A percentile compares a stretch with the other conserved stretches of the same genome.
phyloP scores from a whole-genome alignment of 371 early-diverging fungal genomes.

The Mucor plumbeus region DNA sequence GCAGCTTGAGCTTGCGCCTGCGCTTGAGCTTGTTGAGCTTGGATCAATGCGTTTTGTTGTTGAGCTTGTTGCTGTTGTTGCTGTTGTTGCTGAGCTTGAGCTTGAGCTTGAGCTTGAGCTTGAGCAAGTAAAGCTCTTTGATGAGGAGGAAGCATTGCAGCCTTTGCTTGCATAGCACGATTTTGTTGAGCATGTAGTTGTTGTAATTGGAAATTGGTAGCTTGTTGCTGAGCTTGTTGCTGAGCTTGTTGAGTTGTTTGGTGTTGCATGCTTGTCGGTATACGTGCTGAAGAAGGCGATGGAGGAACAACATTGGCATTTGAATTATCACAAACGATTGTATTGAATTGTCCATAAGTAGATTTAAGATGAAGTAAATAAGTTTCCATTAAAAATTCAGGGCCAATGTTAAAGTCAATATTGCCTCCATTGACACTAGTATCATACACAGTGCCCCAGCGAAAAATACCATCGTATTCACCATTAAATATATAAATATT shows the following conservation, averaged over 20 bases:
- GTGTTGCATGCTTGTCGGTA: slow-evolving; percentile 36
- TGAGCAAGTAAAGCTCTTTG: slow-evolving; percentile 29
- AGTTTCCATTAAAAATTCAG: slow-evolving; percentile 62
- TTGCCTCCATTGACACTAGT: slow-evolving; percentile 65
- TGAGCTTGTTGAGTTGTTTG: slow-evolving; percentile 29
- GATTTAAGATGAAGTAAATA: slow-evolving; percentile 61
- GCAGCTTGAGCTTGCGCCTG: slow-evolving; percentile 34
- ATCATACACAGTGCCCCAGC: slow-evolving; percentile 62
- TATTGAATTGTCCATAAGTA: slow-evolving; percentile 57
- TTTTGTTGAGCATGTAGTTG: slow-evolving; percentile 48
- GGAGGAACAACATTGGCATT: slow-evolving; percentile 53
- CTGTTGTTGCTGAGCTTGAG: slow-evolving; percentile 27
- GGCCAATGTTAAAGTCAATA: slow-evolving; percentile 61
- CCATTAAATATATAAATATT: slow-evolving; percentile 53
- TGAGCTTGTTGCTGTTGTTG: slow-evolving; percentile 23
- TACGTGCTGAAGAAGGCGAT: slow-evolving; percentile 50
- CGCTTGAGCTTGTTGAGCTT: slow-evolving; percentile 36
- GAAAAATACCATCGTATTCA: slow-evolving; percentile 62
- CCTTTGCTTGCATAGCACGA: slow-evolving; percentile 41
- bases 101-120: slow-evolving; percentile 16
- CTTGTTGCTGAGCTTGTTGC: slow-evolving; percentile 27
- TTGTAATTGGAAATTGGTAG: slow-evolving; percentile 41
- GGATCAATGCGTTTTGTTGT: slow-evolving; percentile 9
- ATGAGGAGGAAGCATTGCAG: slow-evolving; percentile 34
- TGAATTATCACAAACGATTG: slow-evolving; percentile 57